Base-by-base conservation (phyloP, 768 basidiomycete species). In the Holtermannia corniformis region DNA sequence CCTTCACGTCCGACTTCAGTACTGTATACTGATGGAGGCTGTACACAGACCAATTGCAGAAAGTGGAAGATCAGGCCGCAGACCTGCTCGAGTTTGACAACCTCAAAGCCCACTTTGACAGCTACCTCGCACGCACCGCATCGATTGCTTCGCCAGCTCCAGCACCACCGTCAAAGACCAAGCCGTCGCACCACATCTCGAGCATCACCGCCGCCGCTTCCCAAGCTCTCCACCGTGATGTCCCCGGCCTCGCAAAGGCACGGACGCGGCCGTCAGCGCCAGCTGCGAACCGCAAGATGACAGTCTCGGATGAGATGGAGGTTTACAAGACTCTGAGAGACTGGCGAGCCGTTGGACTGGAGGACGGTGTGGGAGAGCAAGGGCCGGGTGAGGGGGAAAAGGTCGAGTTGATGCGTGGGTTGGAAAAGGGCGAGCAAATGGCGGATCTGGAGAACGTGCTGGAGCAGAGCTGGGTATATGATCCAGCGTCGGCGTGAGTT, bases 21-120 rank as follows among this genome's bases (percentile, higher is more conserved):
- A 16, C 0, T 28, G 11, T n/a, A 27, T 19, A 45, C 4, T 22
- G 41, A 44, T 19, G 24, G 26, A 48, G 20, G 21, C 41, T 48
- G 21, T 1, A 42, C n/a, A 46, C 56, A 96, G 92, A 85, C 19
- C 93, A 96, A 70, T 75, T 96, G 23, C 91, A 95, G 68, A 89
- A 85, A 73, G 80, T 79, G 53, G 86, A 93, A 77, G 87, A 92
- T 63, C 21, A 84, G 84, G 0, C 82, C 85, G 10, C 89, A 87
- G 52, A 80, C 81, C 41, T 57, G 11, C 64, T 90, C 57, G 92
- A 95, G 72, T 91, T 95, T 66, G 95, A 99, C 61, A 81, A 85
- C 55, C 73, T 99, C 63, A 93, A 93, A 74, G 90, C 95, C 64
- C 92, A 97, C 73, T 91, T 96, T 76, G 95, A 97, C 70, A 86